These are phyloP conservation scores for Solanum etuberosum DNA, from an alignment of 257 asterid species.

Conservation along the genomic window DNA sequence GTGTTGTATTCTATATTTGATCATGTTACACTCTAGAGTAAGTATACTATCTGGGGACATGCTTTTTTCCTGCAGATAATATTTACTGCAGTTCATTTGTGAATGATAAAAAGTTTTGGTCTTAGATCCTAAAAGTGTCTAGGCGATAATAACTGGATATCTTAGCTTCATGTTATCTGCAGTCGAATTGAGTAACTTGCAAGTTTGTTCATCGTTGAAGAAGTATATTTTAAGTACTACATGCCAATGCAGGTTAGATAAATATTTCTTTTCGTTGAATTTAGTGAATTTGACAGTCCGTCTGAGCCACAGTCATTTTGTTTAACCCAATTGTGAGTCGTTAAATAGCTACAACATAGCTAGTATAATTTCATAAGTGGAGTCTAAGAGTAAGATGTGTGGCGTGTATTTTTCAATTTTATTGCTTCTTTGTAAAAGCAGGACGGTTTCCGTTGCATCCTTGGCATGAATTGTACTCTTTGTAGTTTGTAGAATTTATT, in stretches of 20 bases:
- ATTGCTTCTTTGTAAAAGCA: neutral
- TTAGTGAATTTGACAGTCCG: neutral
- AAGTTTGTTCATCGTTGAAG: neutral
- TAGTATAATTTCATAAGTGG: neutral
- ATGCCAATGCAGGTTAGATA: neutral
- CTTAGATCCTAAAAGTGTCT: neutral
- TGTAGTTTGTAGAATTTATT: neutral
- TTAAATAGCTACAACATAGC: neutral
- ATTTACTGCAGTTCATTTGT: neutral
- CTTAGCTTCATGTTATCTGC: neutral
- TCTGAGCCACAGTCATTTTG: too few relatives aligned
- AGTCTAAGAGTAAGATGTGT: neutral
- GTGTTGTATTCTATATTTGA: neutral
- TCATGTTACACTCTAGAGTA: neutral
- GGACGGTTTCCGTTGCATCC: neutral
- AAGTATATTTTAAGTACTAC: neutral
- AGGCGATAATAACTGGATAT: neutral
- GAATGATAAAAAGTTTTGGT: neutral
- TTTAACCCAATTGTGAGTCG: neutral
- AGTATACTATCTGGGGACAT: neutral
- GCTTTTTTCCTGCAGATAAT: neutral
- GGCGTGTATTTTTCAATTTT: neutral
- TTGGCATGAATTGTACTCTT: neutral
- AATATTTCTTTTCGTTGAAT: neutral
- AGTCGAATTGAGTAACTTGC: neutral